phyloP scores from a whole-genome alignment of 208 protist genomes.

The Crithidia acanthocephali region DNA sequence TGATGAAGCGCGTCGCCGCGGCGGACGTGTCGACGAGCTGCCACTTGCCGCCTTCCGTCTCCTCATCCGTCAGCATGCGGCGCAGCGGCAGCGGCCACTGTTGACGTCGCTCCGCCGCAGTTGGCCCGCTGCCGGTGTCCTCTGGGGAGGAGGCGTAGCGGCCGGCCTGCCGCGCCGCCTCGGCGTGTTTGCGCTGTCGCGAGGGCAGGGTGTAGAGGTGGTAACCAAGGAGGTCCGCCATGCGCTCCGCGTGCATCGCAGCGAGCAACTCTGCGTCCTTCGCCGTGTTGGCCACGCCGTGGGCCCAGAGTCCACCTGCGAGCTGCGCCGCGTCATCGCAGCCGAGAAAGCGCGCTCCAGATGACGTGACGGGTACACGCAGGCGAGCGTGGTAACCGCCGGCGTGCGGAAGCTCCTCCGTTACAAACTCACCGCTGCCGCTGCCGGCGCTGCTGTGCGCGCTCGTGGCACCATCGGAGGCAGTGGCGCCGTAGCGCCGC shows the following conservation, averaged over 20 bases:
- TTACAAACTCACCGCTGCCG: conserved; percentile 8
- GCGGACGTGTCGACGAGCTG: conserved; percentile 63
- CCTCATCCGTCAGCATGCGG: conserved; percentile 57
- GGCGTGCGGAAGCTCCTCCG: conserved; percentile 16
- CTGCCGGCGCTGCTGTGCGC: background rate
- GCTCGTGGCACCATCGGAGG: background rate
- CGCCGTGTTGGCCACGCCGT: conserved; percentile 69
- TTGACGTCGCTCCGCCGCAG: conserved; percentile 7
- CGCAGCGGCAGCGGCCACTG: conserved; percentile 74
- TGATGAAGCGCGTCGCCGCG: conserved; percentile 32
- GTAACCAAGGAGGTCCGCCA: conserved; percentile 86
- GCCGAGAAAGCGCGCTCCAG: conserved; percentile 1
- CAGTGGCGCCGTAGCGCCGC: conserved; percentile 63
- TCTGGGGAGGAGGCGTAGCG: conserved; percentile 79
- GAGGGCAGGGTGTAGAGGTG: conserved; percentile 88
- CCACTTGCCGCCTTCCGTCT: conserved; percentile 82
- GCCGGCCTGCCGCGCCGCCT: conserved; percentile 67
- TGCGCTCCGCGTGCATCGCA: conserved; percentile 86
- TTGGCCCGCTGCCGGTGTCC: conserved; percentile 33
- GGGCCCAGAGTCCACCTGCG: conserved; percentile 63
- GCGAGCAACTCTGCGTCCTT: conserved; percentile 85
- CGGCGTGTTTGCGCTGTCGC: conserved; percentile 86
- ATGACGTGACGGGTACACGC: conserved; percentile 19
- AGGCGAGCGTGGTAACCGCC: conserved; percentile 32
- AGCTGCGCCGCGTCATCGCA: background rate